A percentile compares a stretch with the other conserved stretches of the same genome.
Conservation (phyloP, 2,329 filamentous ascomycete species). For the Trichophyton verrucosum region DNA sequence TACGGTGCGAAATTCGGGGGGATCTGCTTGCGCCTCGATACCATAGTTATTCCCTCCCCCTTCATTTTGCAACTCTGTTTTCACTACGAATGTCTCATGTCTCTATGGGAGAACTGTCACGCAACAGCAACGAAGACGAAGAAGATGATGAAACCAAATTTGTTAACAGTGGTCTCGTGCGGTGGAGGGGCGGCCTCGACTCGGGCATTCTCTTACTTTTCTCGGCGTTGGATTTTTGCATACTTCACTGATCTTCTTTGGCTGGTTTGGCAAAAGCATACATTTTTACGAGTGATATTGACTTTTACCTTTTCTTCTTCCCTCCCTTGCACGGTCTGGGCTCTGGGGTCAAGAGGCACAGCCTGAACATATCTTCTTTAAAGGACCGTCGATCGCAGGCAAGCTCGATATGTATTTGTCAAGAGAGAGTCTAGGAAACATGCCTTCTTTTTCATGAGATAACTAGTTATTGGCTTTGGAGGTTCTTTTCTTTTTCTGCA, state of each 20-base stretch:
- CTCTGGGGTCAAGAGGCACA: neutral
- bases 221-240: conserved; percentile 3
- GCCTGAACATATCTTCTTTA: neutral
- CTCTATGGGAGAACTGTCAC: neutral
- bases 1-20: neutral
- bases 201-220: neutral
- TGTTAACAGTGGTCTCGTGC: neutral
- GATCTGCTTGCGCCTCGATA: neutral
- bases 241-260: neutral
- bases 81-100: neutral
- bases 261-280: neutral
- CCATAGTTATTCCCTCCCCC: neutral
- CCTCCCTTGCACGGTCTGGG: neutral
- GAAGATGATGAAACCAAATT: neutral
- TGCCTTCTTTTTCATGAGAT: neutral
- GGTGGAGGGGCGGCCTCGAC: neutral
- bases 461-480: neutral
- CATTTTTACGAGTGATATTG: neutral
- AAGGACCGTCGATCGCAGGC: neutral
- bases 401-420: conserved; percentile 1
- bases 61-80: neutral
- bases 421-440: neutral
- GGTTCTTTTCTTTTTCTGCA: neutral
- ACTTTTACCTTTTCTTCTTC: neutral
- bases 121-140: neutral